A percentile compares a stretch with the other conserved stretches of the same genome.
Evolutionary conservation across 208 protist genomes (phyloP).

Genomic region (Leishmania turanica): DNA sequence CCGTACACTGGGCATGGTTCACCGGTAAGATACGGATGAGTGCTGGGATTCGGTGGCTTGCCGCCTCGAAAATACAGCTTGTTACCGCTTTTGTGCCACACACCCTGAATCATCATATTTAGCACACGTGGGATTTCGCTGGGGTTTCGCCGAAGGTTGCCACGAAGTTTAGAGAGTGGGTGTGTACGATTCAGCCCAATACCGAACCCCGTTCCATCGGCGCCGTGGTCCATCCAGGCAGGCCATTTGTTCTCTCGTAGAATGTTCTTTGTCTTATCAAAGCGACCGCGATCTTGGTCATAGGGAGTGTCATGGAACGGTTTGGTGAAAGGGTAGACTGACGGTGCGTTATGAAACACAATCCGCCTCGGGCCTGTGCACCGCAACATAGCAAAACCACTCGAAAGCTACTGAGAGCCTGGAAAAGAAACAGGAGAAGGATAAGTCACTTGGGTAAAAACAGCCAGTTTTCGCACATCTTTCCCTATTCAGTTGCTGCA

Average conservation of each 20-base stretch:
- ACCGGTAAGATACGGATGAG: slow-evolving; percentile 88
- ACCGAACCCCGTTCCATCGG: slow-evolving; percentile 85
- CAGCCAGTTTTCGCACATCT: not conserved
- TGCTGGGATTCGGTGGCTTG: slow-evolving; percentile 89
- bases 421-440: slow-evolving; percentile 15
- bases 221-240: slow-evolving; percentile 88
- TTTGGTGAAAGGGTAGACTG: slow-evolving; percentile 84
- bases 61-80: slow-evolving; percentile 90
- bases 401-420: not conserved
- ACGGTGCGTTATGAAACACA: slow-evolving; percentile 87
- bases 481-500: not conserved
- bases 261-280: slow-evolving; percentile 54
- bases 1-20: slow-evolving; percentile 92
- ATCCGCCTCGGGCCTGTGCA: slow-evolving; percentile 30
- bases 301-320: slow-evolving; percentile 90
- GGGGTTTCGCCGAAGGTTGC: slow-evolving; percentile 66
- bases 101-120: slow-evolving; percentile 91
- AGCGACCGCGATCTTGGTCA: slow-evolving; percentile 69
- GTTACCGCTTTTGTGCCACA: slow-evolving; percentile 90
- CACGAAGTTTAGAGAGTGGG: slow-evolving; percentile 78
- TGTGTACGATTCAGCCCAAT: slow-evolving; percentile 86
- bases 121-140: slow-evolving; percentile 79
- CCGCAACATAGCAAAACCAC: slow-evolving; percentile 14
- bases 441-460: not conserved
- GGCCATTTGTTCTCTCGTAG: slow-evolving; percentile 61